Percentiles rank a stretch among this genome's conserved stretches.
These are phyloP conservation scores for Penstemon newberryi DNA, from an alignment of 257 asterid species.

Conservation along the genomic window DNA sequence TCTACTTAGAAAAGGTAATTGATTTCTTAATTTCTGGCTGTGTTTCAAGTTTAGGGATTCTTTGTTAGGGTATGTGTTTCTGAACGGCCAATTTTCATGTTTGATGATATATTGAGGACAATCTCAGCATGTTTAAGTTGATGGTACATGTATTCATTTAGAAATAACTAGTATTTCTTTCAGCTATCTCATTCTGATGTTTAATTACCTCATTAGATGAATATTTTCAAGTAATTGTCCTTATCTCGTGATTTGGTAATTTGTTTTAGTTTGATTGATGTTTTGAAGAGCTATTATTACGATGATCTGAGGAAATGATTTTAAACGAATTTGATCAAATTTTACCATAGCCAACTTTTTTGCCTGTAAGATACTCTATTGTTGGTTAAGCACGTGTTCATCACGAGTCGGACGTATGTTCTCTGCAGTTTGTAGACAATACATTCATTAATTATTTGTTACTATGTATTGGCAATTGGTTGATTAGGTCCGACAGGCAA, in stretches of 20 bases:
- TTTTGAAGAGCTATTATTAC: no score
- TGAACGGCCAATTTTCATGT: neutral
- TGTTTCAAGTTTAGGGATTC: neutral
- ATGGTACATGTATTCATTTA: neutral
- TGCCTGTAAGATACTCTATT: neutral
- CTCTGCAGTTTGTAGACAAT: constrained; percentile 1
- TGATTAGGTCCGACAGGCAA: no score
- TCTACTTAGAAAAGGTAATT: constrained; percentile 59
- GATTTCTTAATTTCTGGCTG: neutral
- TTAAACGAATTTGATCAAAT: neutral
- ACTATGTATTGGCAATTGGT: neutral
- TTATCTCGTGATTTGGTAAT: no score
- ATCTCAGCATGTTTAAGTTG: neutral
- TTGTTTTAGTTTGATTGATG: no score
- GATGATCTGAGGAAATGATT: neutral
- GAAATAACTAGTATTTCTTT: constrained; percentile 11
- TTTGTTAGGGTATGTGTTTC: constrained; percentile 12
- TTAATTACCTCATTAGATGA: neutral
- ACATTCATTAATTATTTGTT: constrained; percentile 13
- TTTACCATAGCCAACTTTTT: neutral
- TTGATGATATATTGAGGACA: neutral
- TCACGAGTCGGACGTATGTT: constrained; percentile 1
- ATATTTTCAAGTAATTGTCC: no score
- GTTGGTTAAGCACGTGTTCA: constrained; percentile 14
- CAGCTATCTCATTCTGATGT: neutral